Evolutionary conservation across 2,329 filamentous ascomycete genomes (phyloP).

Genomic region (Xylaria sp.): DNA sequence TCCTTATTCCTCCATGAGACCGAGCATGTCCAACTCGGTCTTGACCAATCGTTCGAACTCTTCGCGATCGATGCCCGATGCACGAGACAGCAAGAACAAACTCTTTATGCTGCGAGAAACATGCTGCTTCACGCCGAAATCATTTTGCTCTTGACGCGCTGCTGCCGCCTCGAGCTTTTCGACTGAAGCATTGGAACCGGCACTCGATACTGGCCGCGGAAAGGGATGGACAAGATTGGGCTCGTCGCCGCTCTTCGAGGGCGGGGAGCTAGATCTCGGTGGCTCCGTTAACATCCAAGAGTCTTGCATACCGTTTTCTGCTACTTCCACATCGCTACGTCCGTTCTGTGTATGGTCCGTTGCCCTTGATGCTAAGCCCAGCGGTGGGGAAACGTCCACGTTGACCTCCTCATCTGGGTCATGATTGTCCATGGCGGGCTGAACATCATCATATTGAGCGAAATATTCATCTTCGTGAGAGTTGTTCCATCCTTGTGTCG

Average conservation of each 20-base stretch:
- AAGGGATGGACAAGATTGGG: slow-evolving; percentile 59
- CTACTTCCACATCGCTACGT: slow-evolving; percentile 44
- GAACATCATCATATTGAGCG: slow-evolving; percentile 79
- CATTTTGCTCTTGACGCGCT: slow-evolving; percentile 68
- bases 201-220: slow-evolving; percentile 69
- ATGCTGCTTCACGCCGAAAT: slow-evolving; percentile 82
- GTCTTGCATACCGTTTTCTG: slow-evolving; percentile 54
- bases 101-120: slow-evolving; percentile 82
- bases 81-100: slow-evolving; percentile 75
- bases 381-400: slow-evolving; percentile 53
- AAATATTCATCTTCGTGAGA: slow-evolving; percentile 77
- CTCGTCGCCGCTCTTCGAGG: slow-evolving; percentile 53
- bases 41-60: slow-evolving; percentile 80
- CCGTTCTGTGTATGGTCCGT: slow-evolving; percentile 43
- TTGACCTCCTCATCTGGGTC: slow-evolving; percentile 76
- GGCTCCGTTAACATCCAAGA: slow-evolving; percentile 59
- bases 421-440: slow-evolving; percentile 83
- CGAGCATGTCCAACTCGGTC: slow-evolving; percentile 76
- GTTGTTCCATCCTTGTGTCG: slow-evolving; percentile 48
- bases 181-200: slow-evolving; percentile 69
- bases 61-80: slow-evolving; percentile 76
- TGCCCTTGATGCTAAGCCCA: slow-evolving; percentile 48
- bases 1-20: slow-evolving; percentile 70
- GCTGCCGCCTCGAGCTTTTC: slow-evolving; percentile 70
- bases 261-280: slow-evolving; percentile 53